Conservation (phyloP, 495 filamentous ascomycete genomes). For the Xylaria telfairii region DNA sequence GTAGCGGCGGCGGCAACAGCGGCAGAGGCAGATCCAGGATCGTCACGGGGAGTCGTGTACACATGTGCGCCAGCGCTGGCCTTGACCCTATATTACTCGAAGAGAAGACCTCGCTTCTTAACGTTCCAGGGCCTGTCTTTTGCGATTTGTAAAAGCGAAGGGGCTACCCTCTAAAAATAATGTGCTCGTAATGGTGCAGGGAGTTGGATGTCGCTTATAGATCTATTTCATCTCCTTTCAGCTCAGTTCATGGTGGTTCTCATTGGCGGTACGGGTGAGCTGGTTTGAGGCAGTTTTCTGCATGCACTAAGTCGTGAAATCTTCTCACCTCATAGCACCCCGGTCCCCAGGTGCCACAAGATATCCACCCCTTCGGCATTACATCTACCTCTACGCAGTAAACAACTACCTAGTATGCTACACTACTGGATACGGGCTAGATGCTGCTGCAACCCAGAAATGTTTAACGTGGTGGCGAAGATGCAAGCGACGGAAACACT, state of each 20-base stretch:
- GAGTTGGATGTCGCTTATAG: background rate
- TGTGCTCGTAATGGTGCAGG: background rate
- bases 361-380: background rate
- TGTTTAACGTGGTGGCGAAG: background rate
- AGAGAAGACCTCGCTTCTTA: background rate
- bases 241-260: background rate
- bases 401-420: background rate
- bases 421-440: background rate
- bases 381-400: background rate
- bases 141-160: background rate
- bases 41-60: background rate
- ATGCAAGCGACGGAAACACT: background rate
- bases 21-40: background rate
- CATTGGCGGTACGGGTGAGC: background rate
- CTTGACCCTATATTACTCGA: background rate
- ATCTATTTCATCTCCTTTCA: background rate
- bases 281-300: slow-evolving; percentile 16
- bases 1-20: background rate
- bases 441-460: background rate
- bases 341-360: background rate
- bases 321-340: background rate
- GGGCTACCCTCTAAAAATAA: background rate
- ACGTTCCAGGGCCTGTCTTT: background rate
- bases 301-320: background rate
- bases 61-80: background rate